These are phyloP conservation scores for Marchantia polymorpha DNA, from an alignment of 225 moss, liverwort and hornwort genomes.

Conservation along the genomic window DNA sequence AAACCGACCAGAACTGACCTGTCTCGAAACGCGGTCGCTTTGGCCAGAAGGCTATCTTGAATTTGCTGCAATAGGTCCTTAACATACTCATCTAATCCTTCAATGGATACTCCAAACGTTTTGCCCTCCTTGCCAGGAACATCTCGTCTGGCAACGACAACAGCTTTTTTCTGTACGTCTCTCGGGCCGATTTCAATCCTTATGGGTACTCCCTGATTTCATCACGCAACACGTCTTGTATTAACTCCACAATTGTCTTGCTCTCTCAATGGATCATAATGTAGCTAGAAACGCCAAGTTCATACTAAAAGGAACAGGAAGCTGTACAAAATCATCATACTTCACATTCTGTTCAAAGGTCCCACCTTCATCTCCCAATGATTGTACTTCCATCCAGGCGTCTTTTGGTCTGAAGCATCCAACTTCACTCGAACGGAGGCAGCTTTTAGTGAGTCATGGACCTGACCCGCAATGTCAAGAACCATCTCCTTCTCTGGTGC, in stretches of 20 bases:
- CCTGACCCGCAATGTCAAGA: slow-evolving; percentile 47
- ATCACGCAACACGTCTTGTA: not conserved
- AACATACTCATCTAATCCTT: slow-evolving; percentile 55
- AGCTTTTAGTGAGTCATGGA: slow-evolving; percentile 45
- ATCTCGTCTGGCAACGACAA: slow-evolving; percentile 83
- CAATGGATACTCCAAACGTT: slow-evolving; percentile 66
- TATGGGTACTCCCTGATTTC: slow-evolving; percentile 65
- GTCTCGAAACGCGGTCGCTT: slow-evolving; percentile 76
- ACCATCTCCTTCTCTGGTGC: slow-evolving; percentile 64
- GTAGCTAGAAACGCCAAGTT: no score
- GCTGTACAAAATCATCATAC: no score
- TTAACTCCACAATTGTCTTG: no score
- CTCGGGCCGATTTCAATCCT: slow-evolving; percentile 84
- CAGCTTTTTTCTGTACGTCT: slow-evolving; percentile 65
- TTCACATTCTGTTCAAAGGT: not conserved
- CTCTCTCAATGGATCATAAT: no score
- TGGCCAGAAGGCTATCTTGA: slow-evolving; percentile 63
- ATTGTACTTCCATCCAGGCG: slow-evolving; percentile 95
- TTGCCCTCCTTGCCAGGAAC: slow-evolving; percentile 82
- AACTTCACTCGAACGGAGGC: slow-evolving; percentile 68
- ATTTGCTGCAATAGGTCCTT: slow-evolving; percentile 54
- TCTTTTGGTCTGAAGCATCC: slow-evolving; percentile 79
- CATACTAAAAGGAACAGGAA: no score
- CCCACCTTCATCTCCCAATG: slow-evolving; percentile 93
- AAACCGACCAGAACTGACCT: slow-evolving; percentile 32